Evolutionary conservation across 2,329 filamentous ascomycete genomes (phyloP).

Genomic region (Fusarium camptoceras): DNA sequence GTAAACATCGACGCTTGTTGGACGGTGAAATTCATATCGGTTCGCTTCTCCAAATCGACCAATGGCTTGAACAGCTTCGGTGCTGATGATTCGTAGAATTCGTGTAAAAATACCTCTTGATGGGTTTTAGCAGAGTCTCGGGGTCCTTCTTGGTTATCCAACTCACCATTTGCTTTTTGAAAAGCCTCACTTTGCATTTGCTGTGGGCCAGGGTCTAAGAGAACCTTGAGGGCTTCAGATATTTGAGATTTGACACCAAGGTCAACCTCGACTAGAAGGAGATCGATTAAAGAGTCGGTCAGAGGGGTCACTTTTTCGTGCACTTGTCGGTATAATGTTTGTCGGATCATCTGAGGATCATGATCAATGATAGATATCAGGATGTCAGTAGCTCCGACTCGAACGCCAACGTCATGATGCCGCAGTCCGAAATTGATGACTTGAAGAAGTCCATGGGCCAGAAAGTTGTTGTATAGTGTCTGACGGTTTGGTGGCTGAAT

Average conservation of each 20-base stretch:
- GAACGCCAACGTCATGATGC: slow-evolving; percentile 83
- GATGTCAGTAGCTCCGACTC: slow-evolving; percentile 94
- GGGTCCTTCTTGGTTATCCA: slow-evolving; percentile 70
- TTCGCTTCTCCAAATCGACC: slow-evolving; percentile 78
- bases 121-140: slow-evolving; percentile 71
- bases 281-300: slow-evolving; percentile 91
- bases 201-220: slow-evolving; percentile 77
- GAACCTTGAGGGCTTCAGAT: slow-evolving; percentile 92
- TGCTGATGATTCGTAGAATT: slow-evolving; percentile 91
- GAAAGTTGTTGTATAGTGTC: slow-evolving; percentile 89
- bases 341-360: slow-evolving; percentile 92
- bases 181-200: slow-evolving; percentile 64
- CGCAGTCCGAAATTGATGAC: slow-evolving; percentile 94
- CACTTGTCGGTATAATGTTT: slow-evolving; percentile 92
- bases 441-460: slow-evolving; percentile 84
- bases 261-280: slow-evolving; percentile 91
- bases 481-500: slow-evolving; percentile 85
- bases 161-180: slow-evolving; percentile 75
- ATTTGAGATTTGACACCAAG: slow-evolving; percentile 95
- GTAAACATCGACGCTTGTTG: slow-evolving; percentile 91
- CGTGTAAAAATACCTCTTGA: slow-evolving; percentile 85
- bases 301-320: slow-evolving; percentile 86
- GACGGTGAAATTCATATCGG: slow-evolving; percentile 77
- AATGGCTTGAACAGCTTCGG: slow-evolving; percentile 88
- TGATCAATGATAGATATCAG: slow-evolving; percentile 95